phyloP scores from a whole-genome alignment of 2,329 filamentous ascomycete genomes.

The Aureobasidium sp. region DNA sequence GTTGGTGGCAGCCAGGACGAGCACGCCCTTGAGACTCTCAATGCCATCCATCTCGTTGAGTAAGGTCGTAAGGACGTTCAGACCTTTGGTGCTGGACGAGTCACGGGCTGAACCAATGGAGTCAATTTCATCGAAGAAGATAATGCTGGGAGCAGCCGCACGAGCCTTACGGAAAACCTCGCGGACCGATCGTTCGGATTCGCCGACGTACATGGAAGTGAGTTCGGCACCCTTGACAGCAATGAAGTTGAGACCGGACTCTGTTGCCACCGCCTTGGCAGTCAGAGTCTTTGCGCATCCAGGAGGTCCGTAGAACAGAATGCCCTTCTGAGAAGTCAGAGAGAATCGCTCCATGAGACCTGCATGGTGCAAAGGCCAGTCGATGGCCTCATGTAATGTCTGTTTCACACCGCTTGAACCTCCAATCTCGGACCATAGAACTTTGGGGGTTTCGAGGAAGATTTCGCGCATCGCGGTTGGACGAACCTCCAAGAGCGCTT shows the following conservation, averaged over 20 bases:
- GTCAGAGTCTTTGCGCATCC: conserved; percentile 93
- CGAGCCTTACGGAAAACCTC: conserved; percentile 80
- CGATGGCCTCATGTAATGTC: conserved; percentile 50
- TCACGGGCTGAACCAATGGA: conserved; percentile 60
- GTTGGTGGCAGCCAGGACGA: conserved; percentile 88
- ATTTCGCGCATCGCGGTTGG: conserved; percentile 86
- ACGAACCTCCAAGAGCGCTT: conserved; percentile 61
- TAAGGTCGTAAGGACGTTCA: conserved; percentile 83
- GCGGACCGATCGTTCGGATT: conserved; percentile 79
- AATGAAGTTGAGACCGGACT: conserved; percentile 87
- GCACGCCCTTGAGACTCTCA: conserved; percentile 71
- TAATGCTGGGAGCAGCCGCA: conserved; percentile 81
- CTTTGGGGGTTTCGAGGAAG: conserved; percentile 78
- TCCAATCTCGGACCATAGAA: conserved; percentile 81
- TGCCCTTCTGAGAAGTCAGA: conserved; percentile 64
- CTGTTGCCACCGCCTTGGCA: conserved; percentile 84
- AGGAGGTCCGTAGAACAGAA: conserved; percentile 85
- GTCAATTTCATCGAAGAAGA: conserved; percentile 97
- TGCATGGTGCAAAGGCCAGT: conserved; percentile 51
- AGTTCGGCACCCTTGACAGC: conserved; percentile 90
- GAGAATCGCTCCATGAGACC: conserved; percentile 45
- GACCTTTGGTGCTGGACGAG: conserved; percentile 43
- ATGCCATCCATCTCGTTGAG: conserved; percentile 96
- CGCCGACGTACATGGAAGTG: conserved; percentile 94
- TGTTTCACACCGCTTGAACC: conserved; percentile 71